phyloP scores from a whole-genome alignment of 1,139 yeast genomes.

The Yamadazyma atmosphaerica region DNA sequence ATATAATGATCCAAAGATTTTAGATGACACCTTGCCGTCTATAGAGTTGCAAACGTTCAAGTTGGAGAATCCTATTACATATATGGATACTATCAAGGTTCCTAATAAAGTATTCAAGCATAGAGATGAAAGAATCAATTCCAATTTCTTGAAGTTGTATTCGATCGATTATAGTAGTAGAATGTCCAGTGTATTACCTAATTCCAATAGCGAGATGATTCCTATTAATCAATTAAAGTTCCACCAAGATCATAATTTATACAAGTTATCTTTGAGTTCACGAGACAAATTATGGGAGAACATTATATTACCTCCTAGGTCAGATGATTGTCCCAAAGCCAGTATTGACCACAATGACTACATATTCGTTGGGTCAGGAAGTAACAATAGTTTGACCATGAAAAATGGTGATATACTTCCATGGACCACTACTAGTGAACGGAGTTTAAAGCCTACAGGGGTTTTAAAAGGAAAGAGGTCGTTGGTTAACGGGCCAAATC shows the following conservation, averaged over 20 bases:
- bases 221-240: slow-evolving; percentile 17
- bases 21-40: slow-evolving; percentile 2
- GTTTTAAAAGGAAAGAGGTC: slow-evolving; percentile 23
- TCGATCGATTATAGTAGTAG: slow-evolving; percentile 47
- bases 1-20: slow-evolving; percentile 1
- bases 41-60: slow-evolving; percentile 9
- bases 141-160: slow-evolving; percentile 45
- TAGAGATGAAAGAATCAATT: slow-evolving; percentile 49
- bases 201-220: slow-evolving; percentile 21
- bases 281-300: slow-evolving; percentile 51
- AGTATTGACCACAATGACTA: slow-evolving; percentile 25
- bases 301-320: slow-evolving; percentile 49
- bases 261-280: slow-evolving; percentile 36
- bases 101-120: slow-evolving; percentile 24
- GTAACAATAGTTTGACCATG: slow-evolving; percentile 16
- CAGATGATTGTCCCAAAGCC: slow-evolving; percentile 32
- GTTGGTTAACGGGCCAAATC: slow-evolving; percentile 34
- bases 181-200: slow-evolving; percentile 27
- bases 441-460: slow-evolving; percentile 39
- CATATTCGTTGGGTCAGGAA: slow-evolving; percentile 18
- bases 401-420: slow-evolving; percentile 36
- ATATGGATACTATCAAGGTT: background rate
- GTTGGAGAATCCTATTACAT: slow-evolving; percentile 2
- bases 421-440: slow-evolving; percentile 29
- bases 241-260: slow-evolving; percentile 28